Evolutionary conservation across 192 early-diverging fungal genomes (phyloP).

Genomic region (Coemansia sp.): DNA sequence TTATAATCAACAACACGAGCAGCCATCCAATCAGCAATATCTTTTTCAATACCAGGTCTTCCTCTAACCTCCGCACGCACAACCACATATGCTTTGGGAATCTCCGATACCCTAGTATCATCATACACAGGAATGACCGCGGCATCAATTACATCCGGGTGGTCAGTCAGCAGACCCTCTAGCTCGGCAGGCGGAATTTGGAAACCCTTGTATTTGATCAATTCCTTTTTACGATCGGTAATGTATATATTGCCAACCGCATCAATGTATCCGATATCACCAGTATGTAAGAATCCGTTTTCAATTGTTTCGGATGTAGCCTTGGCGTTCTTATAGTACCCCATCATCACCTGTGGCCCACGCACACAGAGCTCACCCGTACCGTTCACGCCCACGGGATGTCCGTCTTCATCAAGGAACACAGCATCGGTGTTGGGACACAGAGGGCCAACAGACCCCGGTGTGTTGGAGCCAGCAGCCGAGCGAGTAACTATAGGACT

Average conservation of each 20-base stretch:
- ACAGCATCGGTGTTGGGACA: conserved; percentile 70
- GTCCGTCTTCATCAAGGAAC: conserved; percentile 69
- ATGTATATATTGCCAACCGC: conserved; percentile 58
- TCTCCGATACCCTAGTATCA: conserved; percentile 59
- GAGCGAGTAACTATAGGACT: conserved; percentile 41
- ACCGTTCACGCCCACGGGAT: conserved; percentile 58
- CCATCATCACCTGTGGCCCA: conserved; percentile 84
- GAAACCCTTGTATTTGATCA: conserved; percentile 91
- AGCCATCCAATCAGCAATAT: conserved; percentile 55
- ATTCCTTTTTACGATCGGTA: conserved; percentile 81
- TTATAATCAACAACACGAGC: conserved; percentile 69
- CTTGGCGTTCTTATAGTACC: conserved; percentile 77
- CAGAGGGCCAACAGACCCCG: conserved; percentile 68
- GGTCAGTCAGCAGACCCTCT: conserved; percentile 68
- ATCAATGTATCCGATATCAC: conserved; percentile 76
- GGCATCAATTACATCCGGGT: conserved; percentile 64
- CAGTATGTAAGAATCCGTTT: conserved; percentile 74
- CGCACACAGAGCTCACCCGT: conserved; percentile 82
- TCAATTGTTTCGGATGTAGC: conserved; percentile 72
- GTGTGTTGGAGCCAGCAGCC: conserved; percentile 3
- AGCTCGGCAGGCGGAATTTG: conserved; percentile 87
- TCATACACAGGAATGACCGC: conserved; percentile 66
- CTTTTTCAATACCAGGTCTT: conserved; percentile 32
- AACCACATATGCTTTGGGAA: conserved; percentile 81
- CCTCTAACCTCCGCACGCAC: conserved; percentile 40